Evolutionary conservation across 495 filamentous ascomycete genomes (phyloP).

Genomic region (Penicillium longicatenatum): DNA sequence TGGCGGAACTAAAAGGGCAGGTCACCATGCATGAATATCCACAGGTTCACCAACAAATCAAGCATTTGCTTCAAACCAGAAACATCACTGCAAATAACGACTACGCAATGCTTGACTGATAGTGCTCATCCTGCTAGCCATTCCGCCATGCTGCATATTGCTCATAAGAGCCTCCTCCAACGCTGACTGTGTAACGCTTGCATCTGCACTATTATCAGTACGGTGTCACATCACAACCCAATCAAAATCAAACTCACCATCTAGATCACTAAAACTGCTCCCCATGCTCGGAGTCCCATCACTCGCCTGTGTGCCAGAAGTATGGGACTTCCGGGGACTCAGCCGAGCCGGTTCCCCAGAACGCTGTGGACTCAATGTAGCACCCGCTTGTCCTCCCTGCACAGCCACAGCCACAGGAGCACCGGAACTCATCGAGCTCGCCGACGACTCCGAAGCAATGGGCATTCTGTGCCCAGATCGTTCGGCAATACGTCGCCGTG

Average conservation of each 20-base stretch:
- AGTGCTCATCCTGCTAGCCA: constrained; percentile 88
- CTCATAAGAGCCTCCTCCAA: constrained; percentile 92
- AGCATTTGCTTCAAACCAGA: background rate
- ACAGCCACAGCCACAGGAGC: constrained; percentile 28
- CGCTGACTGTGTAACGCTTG: constrained; percentile 90
- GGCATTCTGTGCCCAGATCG: constrained; percentile 35
- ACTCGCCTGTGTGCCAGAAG: constrained; percentile 66
- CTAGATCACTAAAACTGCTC: constrained; percentile 95
- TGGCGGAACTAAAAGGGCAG: background rate
- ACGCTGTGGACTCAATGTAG: constrained; percentile 54
- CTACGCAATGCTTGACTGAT: constrained; percentile 69
- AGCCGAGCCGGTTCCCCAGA: constrained; percentile 57
- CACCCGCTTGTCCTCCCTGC: constrained; percentile 19
- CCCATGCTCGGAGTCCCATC: constrained; percentile 96
- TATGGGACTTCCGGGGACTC: constrained; percentile 53
- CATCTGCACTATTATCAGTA: constrained; percentile 55
- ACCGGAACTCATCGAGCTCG: constrained; percentile 58
- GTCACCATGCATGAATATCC: background rate
- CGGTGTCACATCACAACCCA: background rate
- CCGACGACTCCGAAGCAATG: constrained; percentile 60
- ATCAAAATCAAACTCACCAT: constrained; percentile 59
- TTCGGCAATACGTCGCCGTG: constrained; percentile 36
- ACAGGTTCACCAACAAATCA: background rate
- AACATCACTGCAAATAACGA: constrained; percentile 40
- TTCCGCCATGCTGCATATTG: constrained; percentile 80